Conservation (phyloP, 495 filamentous ascomycete genomes). For the Cenococcum geophilum region DNA sequence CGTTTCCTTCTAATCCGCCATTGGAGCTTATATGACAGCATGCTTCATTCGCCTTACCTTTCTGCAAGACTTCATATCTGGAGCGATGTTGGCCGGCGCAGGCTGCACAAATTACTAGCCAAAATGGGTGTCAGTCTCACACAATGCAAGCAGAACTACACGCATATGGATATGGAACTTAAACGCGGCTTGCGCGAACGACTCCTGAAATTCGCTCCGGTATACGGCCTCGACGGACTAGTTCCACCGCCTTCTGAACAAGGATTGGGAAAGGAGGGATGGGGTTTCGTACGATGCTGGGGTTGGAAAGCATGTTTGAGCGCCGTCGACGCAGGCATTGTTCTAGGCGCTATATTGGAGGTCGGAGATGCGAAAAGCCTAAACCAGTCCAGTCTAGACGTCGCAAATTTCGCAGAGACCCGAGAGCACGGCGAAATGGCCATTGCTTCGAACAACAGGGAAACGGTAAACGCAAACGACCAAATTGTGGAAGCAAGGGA, state of each 20-base stretch:
- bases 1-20: constrained; percentile 89
- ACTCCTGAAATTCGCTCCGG: constrained; percentile 77
- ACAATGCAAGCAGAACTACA: constrained; percentile 91
- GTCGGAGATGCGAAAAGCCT: constrained; percentile 54
- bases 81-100: constrained; percentile 81
- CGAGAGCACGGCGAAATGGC: constrained; percentile 19
- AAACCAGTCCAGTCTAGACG: constrained; percentile 20
- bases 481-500: not conserved
- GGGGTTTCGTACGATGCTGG: constrained; percentile 97
- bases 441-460: not conserved
- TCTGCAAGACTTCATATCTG: constrained; percentile 87
- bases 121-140: constrained; percentile 96
- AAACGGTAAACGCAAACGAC: not conserved
- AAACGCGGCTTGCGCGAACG: constrained; percentile 83
- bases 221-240: constrained; percentile 88
- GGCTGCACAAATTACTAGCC: constrained; percentile 89
- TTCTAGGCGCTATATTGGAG: constrained; percentile 86
- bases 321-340: constrained; percentile 83
- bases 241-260: constrained; percentile 60
- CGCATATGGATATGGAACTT: constrained; percentile 97
- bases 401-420: constrained; percentile 15
- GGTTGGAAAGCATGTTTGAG: constrained; percentile 93
- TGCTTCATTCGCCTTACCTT: constrained; percentile 96
- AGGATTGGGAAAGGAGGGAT: constrained; percentile 66
- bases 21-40: constrained; percentile 96